Base-by-base conservation (phyloP, 2,329 filamentous ascomycete genomes). In the Xylariaceae sp. region DNA sequence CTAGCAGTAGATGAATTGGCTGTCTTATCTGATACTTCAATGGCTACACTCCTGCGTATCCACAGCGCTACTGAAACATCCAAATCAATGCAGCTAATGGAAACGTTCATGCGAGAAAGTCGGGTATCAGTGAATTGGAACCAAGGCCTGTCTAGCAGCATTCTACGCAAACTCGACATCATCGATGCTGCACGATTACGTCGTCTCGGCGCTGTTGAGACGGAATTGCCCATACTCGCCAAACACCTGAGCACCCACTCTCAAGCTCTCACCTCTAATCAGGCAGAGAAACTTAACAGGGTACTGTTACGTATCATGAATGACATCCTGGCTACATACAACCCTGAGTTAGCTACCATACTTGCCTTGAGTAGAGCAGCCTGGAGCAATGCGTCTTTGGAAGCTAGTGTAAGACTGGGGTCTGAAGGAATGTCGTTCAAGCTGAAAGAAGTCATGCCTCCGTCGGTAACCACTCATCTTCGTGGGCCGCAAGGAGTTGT, bases 141-240 rank as follows among this genome's bases (percentile, higher is more conserved):
- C 11, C 73, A 73, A 31, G 69, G 66, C 4, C 58, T 83, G 15
- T 75, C 78, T 6, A 60, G 72, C 18, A 75, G 76, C 1, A 61
- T 89, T 3, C 70, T 88, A 57, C 69, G 72, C 12, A 83, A 77
- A 56, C 66, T 86, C 42, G 71, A 76, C 44, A 68, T 66, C 1
- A 65, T 83, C 15, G 68, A 70, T 11, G 70, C 75, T 19, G 80
- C 84, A 0, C 78, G 72, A 41, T 69, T 90, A 36, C 76, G 76
- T 41, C 80, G 82, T 39, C 69, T 90, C 42, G 74, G 78, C 40
- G 73, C 86, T 15, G 71, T 90, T 0, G 83, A 87, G 64, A 71
- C 74, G 1, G 86, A 90, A 61, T 68, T 88, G 44, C 81, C 82
- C 9, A 71, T 78, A 3, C 70, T 88, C 51, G 81, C 80, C 10